Evolutionary conservation across 78 protist species (phyloP), one percentile per base, ranked within the genome.

Genomic region (Dictyostelium intermedium): DNA sequence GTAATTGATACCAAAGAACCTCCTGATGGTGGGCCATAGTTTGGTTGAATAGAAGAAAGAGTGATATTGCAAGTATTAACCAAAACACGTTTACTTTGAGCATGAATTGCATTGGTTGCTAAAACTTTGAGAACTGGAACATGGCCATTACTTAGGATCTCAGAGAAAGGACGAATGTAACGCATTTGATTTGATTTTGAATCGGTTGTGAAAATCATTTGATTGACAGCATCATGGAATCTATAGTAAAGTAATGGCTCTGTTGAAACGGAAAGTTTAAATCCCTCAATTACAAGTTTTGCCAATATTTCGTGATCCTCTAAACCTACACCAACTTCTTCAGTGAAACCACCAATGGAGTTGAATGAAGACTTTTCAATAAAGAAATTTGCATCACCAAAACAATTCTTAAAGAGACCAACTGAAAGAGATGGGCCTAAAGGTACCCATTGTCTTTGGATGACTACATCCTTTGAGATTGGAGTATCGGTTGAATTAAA

Each of bases 351-450:
- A n/a, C 94, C 94, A 23, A 70, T n/a, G 0, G 9, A 6, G 1
- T 80, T 35, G 32, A 89, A 89, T 27, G 60, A 14, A 3, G n/a
- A 10, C 23, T 74, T 80, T 27, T 66, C 50, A 47, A 89, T 70
- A 23, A 89, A 89, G 73, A 89, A 89, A 37, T 89, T 89, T 23
- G 94, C 94, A 69, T 89, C 94, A 80, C 94, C 94, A 66, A 89
- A 89, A 89, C 94, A 89, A 53, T 89, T 89, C 34, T 80, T 89
- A 50, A 89, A 89, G 32, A 89, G 41, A 80, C 94, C 94, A 20
- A 89, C 94, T 0, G 81, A 27, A n/a, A 89, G 69, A 4, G 94
- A 89, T 66, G 85, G 74, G 50, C 94, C 94, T 2, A 89, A 41
- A 34, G 94, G 94, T 11, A 80, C 82, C 94, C 94, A 89, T 80